phyloP scores from a whole-genome alignment of 2,329 filamentous ascomycete genomes.

The Pestalotiopsis sp. region DNA sequence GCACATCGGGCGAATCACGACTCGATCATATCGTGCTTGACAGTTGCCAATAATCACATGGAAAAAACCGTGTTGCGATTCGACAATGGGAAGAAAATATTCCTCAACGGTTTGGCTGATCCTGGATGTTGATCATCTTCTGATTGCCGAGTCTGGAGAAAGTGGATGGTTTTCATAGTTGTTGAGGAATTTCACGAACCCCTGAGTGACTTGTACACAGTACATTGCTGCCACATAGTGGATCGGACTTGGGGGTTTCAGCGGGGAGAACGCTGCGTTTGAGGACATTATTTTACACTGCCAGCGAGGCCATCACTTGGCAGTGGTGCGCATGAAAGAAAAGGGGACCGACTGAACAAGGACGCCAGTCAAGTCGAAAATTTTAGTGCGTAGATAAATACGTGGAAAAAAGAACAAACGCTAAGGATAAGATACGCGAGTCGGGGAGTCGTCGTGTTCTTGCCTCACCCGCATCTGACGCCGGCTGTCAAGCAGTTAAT shows the following conservation, averaged over 20 bases:
- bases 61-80: background rate
- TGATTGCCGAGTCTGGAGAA: constrained; percentile 1
- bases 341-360: no score
- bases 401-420: background rate
- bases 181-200: constrained; percentile 4
- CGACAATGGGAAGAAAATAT: background rate
- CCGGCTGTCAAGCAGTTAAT: background rate
- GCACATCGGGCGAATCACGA: background rate
- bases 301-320: no score
- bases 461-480: background rate
- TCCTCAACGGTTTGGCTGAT: constrained; percentile 9
- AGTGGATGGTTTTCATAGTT: constrained; percentile 11
- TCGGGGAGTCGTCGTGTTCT: background rate
- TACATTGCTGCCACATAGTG: background rate
- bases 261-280: no score
- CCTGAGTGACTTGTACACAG: background rate
- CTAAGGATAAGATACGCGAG: background rate
- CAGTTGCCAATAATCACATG: constrained; percentile 1
- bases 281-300: no score
- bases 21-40: background rate
- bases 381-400: background rate
- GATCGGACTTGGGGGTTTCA: background rate
- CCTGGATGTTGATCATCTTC: constrained; percentile 1
- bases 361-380: background rate
- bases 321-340: no score